These are phyloP conservation scores for Solanum raphanifolium DNA, from an alignment of 257 asterid species.

Conservation along the genomic window DNA sequence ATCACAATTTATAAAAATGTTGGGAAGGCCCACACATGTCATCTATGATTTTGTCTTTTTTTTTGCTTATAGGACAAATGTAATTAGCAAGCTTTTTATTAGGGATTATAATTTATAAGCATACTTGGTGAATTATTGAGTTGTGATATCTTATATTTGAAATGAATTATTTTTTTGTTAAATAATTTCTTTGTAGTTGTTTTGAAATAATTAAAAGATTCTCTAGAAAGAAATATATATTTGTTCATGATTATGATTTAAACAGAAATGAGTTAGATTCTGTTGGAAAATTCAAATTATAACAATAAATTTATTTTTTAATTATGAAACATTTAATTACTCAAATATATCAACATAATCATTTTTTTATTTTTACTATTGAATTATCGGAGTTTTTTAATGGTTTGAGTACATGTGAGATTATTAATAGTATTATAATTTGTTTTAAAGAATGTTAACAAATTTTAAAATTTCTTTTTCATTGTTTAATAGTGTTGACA, in stretches of 20 bases:
- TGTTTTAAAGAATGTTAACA: not conserved
- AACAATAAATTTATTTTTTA: no score
- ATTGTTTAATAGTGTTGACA: no score
- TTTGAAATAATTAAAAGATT: not conserved
- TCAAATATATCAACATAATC: no score
- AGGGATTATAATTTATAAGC: not conserved
- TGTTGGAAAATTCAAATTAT: not conserved
- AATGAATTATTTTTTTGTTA: not conserved
- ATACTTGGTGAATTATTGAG: not conserved
- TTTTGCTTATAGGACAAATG: not conserved
- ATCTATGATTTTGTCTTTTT: not conserved
- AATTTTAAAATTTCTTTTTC: no score
- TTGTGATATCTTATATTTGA: not conserved
- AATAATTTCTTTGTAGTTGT: not conserved
- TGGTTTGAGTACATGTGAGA: not conserved
- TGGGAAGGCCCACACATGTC: not conserved
- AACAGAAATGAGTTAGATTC: no score
- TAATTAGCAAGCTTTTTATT: not conserved
- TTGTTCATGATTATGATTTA: not conserved
- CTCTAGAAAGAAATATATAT: no score
- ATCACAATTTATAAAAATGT: not conserved
- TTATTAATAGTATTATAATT: not conserved
- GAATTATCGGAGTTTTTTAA: not conserved
- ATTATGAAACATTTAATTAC: no score
- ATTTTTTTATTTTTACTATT: no score